phyloP scores from a whole-genome alignment of 805 yeast species.

The Blastobotrys robertii region DNA sequence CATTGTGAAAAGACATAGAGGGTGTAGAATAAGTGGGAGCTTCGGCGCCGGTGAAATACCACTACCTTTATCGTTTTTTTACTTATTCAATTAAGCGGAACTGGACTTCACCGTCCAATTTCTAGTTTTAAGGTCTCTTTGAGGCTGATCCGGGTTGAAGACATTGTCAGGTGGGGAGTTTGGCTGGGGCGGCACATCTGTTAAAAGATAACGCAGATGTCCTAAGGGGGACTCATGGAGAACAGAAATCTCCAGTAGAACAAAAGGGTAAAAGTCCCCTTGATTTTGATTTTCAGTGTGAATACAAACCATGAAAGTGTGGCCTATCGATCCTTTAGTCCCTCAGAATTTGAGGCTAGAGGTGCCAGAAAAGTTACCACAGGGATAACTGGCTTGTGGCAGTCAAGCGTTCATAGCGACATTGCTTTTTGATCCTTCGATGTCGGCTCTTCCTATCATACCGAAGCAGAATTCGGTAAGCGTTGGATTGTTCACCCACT shows the following conservation, averaged over 20 bases:
- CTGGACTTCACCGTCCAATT: slow-evolving; percentile 30
- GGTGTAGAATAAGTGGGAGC: slow-evolving; percentile 37
- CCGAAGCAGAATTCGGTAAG: no score
- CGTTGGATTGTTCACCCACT: no score
- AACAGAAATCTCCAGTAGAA: slow-evolving; percentile 40
- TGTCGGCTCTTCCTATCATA: no score
- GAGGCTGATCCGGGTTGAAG: slow-evolving; percentile 27
- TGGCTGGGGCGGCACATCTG: slow-evolving; percentile 41
- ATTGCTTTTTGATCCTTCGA: no score
- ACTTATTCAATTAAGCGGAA: slow-evolving; percentile 32
- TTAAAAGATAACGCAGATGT: no score
- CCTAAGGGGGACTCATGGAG: slow-evolving; percentile 39
- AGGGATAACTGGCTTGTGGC: slow-evolving; percentile 39
- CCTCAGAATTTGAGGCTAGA: slow-evolving; percentile 38
- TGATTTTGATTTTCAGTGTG: slow-evolving; percentile 39
- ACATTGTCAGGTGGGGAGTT: slow-evolving; percentile 37
- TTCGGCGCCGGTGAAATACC: slow-evolving; percentile 38
- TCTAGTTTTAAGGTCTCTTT: slow-evolving; percentile 28
- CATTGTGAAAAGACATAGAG: slow-evolving; percentile 32
- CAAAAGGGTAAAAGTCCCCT: slow-evolving; percentile 39
- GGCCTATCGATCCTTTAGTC: slow-evolving; percentile 42
- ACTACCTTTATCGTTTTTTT: slow-evolving; percentile 34
- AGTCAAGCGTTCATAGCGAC: slow-evolving; percentile 41
- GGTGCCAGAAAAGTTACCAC: slow-evolving; percentile 37
- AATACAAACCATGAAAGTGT: no score